phyloP scores from a whole-genome alignment of 441 rosid genomes.

The Erodium trifolium region DNA sequence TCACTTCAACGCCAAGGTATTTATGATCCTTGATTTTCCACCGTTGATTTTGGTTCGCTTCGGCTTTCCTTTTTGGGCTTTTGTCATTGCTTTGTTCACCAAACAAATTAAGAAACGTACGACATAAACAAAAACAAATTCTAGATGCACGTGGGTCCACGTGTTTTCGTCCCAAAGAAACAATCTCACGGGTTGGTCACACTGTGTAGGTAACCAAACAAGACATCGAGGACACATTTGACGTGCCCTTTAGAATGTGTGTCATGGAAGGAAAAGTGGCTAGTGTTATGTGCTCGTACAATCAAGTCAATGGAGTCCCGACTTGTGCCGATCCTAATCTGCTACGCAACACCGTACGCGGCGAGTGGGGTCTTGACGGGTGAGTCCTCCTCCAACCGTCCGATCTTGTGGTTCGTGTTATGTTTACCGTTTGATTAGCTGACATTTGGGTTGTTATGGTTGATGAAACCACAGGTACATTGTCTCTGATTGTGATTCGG shows the following conservation, averaged over 20 bases:
- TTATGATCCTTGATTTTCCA: background rate
- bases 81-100: no score
- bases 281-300: slow-evolving; percentile 53
- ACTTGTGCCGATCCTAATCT: slow-evolving; percentile 87
- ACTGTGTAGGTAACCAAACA: slow-evolving; percentile 36
- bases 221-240: slow-evolving; percentile 73
- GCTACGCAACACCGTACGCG: slow-evolving; percentile 50
- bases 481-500: slow-evolving; percentile 89
- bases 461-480: slow-evolving; percentile 41
- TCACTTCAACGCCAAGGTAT: slow-evolving; percentile 73
- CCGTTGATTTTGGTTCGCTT: no score
- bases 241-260: slow-evolving; percentile 76
- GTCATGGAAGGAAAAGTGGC: slow-evolving; percentile 65
- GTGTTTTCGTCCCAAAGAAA: no score
- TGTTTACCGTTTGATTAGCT: no score
- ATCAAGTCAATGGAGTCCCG: slow-evolving; percentile 87
- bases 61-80: no score
- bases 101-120: background rate
- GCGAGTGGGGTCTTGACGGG: slow-evolving; percentile 81
- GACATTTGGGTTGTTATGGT: background rate
- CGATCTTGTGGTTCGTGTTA: background rate
- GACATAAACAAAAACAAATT: background rate
- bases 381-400: slow-evolving; percentile 22
- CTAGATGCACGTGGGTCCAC: no score
- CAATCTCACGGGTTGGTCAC: no score